Evolutionary conservation across 331 rosid genomes (phyloP), one percentile per base, ranked within the genome.

Genomic region (Quercus lobata): DNA sequence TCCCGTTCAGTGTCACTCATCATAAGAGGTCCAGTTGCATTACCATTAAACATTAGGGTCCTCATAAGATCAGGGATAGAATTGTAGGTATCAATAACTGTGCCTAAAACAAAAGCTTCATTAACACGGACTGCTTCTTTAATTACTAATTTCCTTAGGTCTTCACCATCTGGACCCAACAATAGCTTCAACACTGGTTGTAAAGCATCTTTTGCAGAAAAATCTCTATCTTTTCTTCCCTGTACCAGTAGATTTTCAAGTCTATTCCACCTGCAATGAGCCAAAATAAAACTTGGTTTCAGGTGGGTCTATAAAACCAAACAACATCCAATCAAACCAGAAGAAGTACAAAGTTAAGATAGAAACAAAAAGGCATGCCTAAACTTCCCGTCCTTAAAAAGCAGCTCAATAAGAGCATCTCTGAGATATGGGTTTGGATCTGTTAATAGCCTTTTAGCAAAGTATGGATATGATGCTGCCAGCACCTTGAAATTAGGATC

Each of bases 401-500:
- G 97, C 90, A 95, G 83, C 86, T 91, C 96, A 76, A 95, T 85
- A 70, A 95, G 97, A 74, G 98, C 97, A 85, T 92, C 97, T 86
- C 98, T 91, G 82, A 95, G 93, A 82, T 95, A 95, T 60, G 98
- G 98, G 87, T 90, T 95, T 82, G 98, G 97, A 84, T 95, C 98
- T 30, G 97, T 95, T 71, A 95, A 86, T 53, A 95, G 98, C 88
- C 98, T 89, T 85, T 95, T 95, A 57, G 98, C 98, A 79, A 95
- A 94, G 79, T 95, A 95, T 3, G 98, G 98, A 82, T 95, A 95
- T 22, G 98, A 95, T 69, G 98, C 98, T 56, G 98, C 98, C 58
- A 95, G 93, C 81, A 95, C 94, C 95, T 92, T 95, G 86, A 92
- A 95, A 88, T 95, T 89, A n/a, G 98, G 98, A 91, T 95, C 98